Evolutionary conservation across 306 rosid genomes (phyloP).

Genomic region (Cicer judaicum): DNA sequence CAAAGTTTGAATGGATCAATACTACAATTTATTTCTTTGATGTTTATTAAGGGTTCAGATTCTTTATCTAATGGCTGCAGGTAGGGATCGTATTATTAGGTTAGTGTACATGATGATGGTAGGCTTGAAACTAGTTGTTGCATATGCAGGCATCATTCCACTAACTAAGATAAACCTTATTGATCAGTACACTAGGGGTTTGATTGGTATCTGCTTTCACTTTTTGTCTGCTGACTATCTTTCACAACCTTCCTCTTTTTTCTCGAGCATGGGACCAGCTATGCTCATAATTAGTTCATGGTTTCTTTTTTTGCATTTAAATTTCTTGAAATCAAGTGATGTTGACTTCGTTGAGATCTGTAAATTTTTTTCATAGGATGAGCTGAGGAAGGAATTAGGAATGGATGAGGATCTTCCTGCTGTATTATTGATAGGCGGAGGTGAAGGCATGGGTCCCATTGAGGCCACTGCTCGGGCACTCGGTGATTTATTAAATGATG

Average conservation of each 20-base stretch:
- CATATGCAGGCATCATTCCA: not conserved
- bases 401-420: slow-evolving; percentile 99
- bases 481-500: slow-evolving; percentile 68
- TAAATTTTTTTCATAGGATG: slow-evolving; percentile 55
- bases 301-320: not conserved
- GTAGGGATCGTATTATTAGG: not conserved
- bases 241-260: not conserved
- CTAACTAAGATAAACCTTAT: not conserved
- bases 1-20: not conserved
- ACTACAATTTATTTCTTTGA: not conserved
- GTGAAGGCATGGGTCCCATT: slow-evolving; percentile 99
- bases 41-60: not conserved
- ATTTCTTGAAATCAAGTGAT: slow-evolving; percentile 25
- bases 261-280: not conserved
- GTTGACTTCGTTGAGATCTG: slow-evolving; percentile 30
- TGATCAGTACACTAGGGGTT: not conserved
- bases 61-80: not conserved
- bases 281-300: not conserved
- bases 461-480: slow-evolving; percentile 98
- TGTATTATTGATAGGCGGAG: slow-evolving; percentile 96
- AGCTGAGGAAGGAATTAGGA: slow-evolving; percentile 72
- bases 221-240: not conserved
- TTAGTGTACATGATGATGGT: not conserved
- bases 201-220: not conserved
- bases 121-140: slow-evolving; percentile 6